Conservation (phyloP, 306 rosid genomes). For the Fragaria nilgerrensis region DNA sequence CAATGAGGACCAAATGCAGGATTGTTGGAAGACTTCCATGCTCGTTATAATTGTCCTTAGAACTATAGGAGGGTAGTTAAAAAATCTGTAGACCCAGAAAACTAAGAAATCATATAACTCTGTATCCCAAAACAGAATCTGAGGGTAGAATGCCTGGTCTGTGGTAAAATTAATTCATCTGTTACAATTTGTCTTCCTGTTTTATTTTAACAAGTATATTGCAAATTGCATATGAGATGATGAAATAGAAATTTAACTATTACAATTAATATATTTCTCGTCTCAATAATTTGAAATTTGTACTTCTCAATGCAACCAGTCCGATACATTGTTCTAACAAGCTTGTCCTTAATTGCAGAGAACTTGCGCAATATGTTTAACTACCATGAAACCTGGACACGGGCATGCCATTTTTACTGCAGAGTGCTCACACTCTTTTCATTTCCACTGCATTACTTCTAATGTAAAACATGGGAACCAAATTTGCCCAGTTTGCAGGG, state of each 20-base stretch:
- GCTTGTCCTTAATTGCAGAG: conserved; percentile 44
- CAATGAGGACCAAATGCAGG: neutral
- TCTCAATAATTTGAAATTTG: neutral
- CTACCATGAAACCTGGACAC: conserved; percentile 67
- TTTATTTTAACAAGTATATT: neutral
- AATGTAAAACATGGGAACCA: conserved; percentile 88
- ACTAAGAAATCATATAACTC: neutral
- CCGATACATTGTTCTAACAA: conserved; percentile 26
- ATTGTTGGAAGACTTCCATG: neutral
- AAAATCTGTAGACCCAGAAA: neutral
- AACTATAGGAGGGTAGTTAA: neutral
- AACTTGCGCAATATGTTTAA: conserved; percentile 85
- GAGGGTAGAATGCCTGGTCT: neutral
- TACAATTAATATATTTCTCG: neutral
- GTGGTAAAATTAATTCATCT: neutral
- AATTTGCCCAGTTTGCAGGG: conserved; percentile 87
- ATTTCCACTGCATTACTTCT: conserved; percentile 87
- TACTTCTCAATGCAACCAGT: neutral
- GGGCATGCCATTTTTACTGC: conserved; percentile 97
- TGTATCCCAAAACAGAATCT: neutral
- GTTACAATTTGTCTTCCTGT: neutral
- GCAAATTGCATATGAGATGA: neutral
- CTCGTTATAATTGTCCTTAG: neutral
- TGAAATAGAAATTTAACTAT: neutral
- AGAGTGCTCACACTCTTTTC: conserved; percentile 95